phyloP scores from a whole-genome alignment of 2,329 filamentous ascomycete genomes.

The Aspergillus ustus region DNA sequence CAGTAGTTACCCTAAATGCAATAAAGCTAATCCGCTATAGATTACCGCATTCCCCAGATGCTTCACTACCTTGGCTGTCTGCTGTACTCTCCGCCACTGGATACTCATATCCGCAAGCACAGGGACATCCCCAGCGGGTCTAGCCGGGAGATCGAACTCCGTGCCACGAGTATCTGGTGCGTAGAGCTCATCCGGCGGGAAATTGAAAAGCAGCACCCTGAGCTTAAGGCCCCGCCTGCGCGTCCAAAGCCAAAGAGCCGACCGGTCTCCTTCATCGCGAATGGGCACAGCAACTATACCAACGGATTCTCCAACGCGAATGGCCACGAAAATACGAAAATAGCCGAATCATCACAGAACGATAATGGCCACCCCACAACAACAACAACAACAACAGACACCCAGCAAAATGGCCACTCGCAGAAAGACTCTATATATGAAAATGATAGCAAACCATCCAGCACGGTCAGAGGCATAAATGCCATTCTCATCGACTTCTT shows the following conservation, averaged over 20 bases:
- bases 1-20: background rate
- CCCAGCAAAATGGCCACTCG: slow-evolving; percentile 20
- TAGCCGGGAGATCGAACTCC: slow-evolving; percentile 82
- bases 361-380: slow-evolving; percentile 13
- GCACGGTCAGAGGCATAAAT: slow-evolving; percentile 60
- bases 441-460: slow-evolving; percentile 12
- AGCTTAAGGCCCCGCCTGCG: slow-evolving; percentile 50
- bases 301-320: background rate
- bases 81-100: slow-evolving; percentile 79
- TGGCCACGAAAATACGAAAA: background rate
- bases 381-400: slow-evolving; percentile 16
- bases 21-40: slow-evolving; percentile 44
- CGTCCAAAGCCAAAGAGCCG: slow-evolving; percentile 8
- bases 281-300: background rate
- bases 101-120: slow-evolving; percentile 68
- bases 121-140: slow-evolving; percentile 72
- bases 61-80: slow-evolving; percentile 81
- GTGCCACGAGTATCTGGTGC: slow-evolving; percentile 95
- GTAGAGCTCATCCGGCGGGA: slow-evolving; percentile 86
- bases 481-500: slow-evolving; percentile 97
- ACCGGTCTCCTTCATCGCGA: background rate
- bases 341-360: background rate
- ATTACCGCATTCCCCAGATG: slow-evolving; percentile 96
- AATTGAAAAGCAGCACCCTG: slow-evolving; percentile 74
- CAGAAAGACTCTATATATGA: slow-evolving; percentile 26